Evolutionary conservation across 495 filamentous ascomycete species (phyloP).

Genomic region (Talaromyces thailandensis): DNA sequence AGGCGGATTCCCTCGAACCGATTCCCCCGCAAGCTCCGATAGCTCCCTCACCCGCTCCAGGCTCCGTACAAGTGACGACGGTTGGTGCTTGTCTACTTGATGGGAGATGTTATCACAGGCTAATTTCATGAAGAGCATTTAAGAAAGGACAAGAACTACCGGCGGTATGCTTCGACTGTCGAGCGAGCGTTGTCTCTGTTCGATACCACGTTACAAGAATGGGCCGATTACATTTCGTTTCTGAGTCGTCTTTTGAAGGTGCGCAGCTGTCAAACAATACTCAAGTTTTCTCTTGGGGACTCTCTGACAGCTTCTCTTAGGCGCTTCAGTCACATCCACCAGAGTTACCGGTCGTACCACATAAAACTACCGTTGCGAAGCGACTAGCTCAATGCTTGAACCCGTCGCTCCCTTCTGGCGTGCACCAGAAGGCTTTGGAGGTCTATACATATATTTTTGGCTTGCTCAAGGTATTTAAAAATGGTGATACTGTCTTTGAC

Average conservation of each 20-base stretch:
- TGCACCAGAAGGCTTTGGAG: slow-evolving; percentile 97
- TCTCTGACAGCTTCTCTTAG: slow-evolving; percentile 33
- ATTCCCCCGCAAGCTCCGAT: slow-evolving; percentile 70
- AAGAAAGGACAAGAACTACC: slow-evolving; percentile 83
- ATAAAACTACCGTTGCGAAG: slow-evolving; percentile 77
- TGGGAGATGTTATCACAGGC: background rate
- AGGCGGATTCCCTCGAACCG: slow-evolving; percentile 52
- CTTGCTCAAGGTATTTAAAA: slow-evolving; percentile 22
- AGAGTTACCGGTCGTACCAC: slow-evolving; percentile 62
- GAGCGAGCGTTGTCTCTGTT: slow-evolving; percentile 85
- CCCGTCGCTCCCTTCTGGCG: slow-evolving; percentile 84
- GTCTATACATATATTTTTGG: slow-evolving; percentile 84
- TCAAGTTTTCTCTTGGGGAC: slow-evolving; percentile 5
- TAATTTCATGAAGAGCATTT: slow-evolving; percentile 43
- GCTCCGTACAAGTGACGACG: slow-evolving; percentile 42
- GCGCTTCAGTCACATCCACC: slow-evolving; percentile 80
- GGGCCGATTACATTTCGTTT: slow-evolving; percentile 99
- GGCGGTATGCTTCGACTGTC: slow-evolving; percentile 81
- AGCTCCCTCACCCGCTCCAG: slow-evolving; percentile 60
- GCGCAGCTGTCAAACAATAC: slow-evolving; percentile 4
- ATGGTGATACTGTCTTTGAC: background rate
- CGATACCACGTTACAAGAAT: slow-evolving; percentile 90
- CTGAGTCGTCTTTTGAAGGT: slow-evolving; percentile 88
- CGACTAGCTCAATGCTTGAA: slow-evolving; percentile 92
- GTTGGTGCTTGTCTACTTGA: slow-evolving; percentile 17